These are phyloP conservation scores for Carpinus fangiana DNA, from an alignment of 306 rosid genomes.

Conservation along the genomic window DNA sequence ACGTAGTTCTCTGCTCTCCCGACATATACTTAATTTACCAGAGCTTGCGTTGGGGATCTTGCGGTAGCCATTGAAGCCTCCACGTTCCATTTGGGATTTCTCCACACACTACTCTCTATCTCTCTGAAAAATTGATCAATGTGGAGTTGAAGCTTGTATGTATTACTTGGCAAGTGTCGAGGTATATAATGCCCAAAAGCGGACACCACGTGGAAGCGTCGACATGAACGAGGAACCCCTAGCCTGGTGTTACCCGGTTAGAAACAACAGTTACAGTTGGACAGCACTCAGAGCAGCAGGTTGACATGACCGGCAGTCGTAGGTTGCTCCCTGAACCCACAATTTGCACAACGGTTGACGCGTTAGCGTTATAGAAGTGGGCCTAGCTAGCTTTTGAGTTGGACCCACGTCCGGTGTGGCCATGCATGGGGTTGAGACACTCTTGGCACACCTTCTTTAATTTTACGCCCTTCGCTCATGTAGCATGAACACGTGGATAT, in stretches of 20 bases:
- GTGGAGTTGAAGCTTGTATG: not conserved
- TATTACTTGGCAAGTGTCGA: conserved; percentile 50
- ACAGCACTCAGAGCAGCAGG: not conserved
- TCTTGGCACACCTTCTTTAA: no score
- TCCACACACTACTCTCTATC: not conserved
- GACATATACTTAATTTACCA: conserved; percentile 26
- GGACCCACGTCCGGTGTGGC: not conserved
- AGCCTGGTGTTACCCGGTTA: conserved; percentile 35
- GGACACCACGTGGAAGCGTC: conserved; percentile 39
- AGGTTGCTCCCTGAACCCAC: conserved; percentile 24
- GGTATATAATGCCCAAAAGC: conserved; percentile 38
- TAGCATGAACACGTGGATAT: no score
- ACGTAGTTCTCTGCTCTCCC: not conserved
- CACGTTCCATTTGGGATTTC: conserved; percentile 42
- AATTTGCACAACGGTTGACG: not conserved
- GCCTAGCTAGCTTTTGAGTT: not conserved
- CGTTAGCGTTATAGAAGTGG: not conserved
- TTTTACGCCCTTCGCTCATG: no score
- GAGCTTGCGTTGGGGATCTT: conserved; percentile 51
- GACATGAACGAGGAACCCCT: conserved; percentile 42
- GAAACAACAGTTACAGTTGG: not conserved
- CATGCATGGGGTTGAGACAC: no score
- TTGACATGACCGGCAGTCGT: conserved; percentile 30
- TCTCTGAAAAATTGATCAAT: not conserved
- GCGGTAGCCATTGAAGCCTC: conserved; percentile 75